phyloP scores from a whole-genome alignment of 78 protist species.

The Trichosphaerium sp. region DNA sequence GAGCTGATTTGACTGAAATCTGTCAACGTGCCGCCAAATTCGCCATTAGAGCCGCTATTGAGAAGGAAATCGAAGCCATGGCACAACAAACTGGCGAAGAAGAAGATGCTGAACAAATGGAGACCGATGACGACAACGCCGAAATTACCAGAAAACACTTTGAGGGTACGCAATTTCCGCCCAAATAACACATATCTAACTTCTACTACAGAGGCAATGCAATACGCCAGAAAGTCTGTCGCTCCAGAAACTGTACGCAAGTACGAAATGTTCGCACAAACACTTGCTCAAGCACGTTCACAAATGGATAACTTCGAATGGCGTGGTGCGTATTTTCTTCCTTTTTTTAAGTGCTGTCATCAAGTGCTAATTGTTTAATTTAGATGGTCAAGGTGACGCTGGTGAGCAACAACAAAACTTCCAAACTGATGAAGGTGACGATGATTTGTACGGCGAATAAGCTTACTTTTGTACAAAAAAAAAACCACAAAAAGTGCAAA shows the following conservation, averaged over 20 bases:
- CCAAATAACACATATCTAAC: no score
- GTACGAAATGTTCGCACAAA: conserved; percentile 90
- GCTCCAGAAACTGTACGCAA: conserved; percentile 35
- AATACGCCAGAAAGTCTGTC: conserved; percentile 89
- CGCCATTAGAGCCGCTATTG: conserved; percentile 96
- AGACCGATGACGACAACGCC: conserved; percentile 73
- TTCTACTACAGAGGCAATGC: conserved; percentile 94
- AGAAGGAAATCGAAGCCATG: conserved; percentile 38
- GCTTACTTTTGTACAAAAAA: neutral
- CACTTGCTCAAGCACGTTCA: conserved; percentile 21
- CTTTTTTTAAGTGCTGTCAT: neutral
- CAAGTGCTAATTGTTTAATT: neutral
- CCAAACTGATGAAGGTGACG: conserved; percentile 14
- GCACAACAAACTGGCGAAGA: conserved; percentile 21
- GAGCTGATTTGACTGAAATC: conserved; percentile 98
- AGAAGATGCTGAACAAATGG: conserved; percentile 31
- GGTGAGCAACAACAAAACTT: neutral
- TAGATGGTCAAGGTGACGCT: neutral
- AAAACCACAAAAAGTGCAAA: neutral
- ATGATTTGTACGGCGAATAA: conserved; percentile 24
- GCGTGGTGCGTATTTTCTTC: neutral
- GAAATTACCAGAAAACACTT: conserved; percentile 89
- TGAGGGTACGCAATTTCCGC: no score
- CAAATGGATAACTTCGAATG: neutral
- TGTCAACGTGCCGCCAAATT: conserved; percentile 94